A percentile compares a stretch with the other conserved stretches of the same genome.
phyloP scores from a whole-genome alignment of 2,329 filamentous ascomycete genomes.

The Paraconiothyrium sp. region DNA sequence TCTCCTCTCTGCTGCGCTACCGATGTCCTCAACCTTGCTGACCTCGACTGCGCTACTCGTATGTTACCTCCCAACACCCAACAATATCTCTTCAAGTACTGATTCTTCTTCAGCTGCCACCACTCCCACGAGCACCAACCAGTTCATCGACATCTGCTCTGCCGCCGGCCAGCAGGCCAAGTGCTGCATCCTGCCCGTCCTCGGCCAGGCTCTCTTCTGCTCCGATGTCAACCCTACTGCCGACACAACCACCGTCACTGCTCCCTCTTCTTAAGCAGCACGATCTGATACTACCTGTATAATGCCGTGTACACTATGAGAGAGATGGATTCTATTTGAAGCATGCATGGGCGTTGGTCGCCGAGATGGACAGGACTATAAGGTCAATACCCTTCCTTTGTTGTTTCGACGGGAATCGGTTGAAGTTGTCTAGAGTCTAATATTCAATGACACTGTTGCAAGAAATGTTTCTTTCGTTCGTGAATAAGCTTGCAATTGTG shows the following conservation, averaged over 20 bases:
- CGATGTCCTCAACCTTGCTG: slow-evolving; percentile 66
- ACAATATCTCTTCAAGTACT: slow-evolving; percentile 17
- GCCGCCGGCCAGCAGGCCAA: slow-evolving; percentile 64
- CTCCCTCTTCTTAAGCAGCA: slow-evolving; percentile 2
- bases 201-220: slow-evolving; percentile 53
- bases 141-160: slow-evolving; percentile 60
- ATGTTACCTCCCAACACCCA: slow-evolving; percentile 38
- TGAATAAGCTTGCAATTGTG: not conserved
- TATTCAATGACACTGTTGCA: slow-evolving; percentile 10
- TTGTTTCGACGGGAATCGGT: not conserved
- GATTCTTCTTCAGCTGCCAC: slow-evolving; percentile 38
- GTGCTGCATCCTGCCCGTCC: slow-evolving; percentile 66
- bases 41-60: slow-evolving; percentile 67
- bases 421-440: not conserved
- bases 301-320: slow-evolving; percentile 16
- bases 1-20: slow-evolving; percentile 68
- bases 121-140: slow-evolving; percentile 51
- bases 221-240: slow-evolving; percentile 42
- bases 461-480: not conserved
- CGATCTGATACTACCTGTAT: not conserved
- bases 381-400: not conserved
- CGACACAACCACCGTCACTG: not conserved
- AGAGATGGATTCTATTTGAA: not conserved
- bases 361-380: not conserved
- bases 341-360: slow-evolving; percentile 11